Base-by-base conservation (phyloP, 2,329 filamentous ascomycete genomes). In the Fusarium pseudograminearum region DNA sequence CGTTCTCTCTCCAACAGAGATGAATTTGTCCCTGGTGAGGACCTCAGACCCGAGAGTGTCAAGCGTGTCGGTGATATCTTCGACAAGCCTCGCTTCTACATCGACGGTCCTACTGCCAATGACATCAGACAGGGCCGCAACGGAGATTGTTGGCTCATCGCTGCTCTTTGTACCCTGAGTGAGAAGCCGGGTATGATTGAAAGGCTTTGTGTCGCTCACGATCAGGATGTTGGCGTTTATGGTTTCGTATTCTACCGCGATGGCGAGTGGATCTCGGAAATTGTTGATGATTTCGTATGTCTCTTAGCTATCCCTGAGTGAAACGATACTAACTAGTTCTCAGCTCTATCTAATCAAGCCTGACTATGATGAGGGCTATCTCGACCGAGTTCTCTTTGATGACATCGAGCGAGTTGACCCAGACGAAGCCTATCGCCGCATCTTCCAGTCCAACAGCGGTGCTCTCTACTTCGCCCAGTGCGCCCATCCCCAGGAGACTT, bases 71-170 rank as follows among this genome's bases (percentile, higher is more conserved):
- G 78, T 3, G 91, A 94, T 73, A 91, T 95, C 26, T 96, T 95
- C 69, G 91, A 93, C 51, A 83, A 87, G 0, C 92, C 93, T 2
- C 83, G 86, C 65, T 96, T 97, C 77, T 96, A 88, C 75, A 89
- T 93, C 65, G 91, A 94, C 69, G 91, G 91, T 1, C 90, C 92
- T 3, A 90, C 88, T 11, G 90, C 91, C 20, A 91, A 90, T 68
- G 93, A 97, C 78, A 90, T 97, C 22, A 87, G 91, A 33, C 93
- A 96, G 77, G 93, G 93, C 3, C 85, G 87, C 11, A 89, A 91
- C 67, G 93, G 93, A 3, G 92, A 97, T 76, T 97, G 93, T 78
- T 97, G 93, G 93, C 87, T 96, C 60, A 89, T 97, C 82, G 91
- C 93, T 9, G 91, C 92, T 2, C 79, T 97, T 42, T 93, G 90